Percentiles rank a stretch among this genome's conserved stretches.
Conservation (phyloP, 345 rosid species). For the Cochlearia excelsa region DNA sequence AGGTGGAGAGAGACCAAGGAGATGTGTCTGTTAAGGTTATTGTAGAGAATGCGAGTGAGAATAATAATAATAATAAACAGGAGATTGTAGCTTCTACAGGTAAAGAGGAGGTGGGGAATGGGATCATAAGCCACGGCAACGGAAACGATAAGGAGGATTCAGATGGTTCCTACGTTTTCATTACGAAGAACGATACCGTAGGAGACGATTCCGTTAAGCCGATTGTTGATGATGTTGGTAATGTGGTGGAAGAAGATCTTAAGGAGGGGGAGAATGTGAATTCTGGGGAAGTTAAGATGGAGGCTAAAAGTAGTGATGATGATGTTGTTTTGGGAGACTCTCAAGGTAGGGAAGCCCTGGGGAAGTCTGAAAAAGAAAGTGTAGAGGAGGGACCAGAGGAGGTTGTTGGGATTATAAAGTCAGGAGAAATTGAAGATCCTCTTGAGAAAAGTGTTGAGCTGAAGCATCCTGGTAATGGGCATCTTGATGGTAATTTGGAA, state of each 20-base stretch:
- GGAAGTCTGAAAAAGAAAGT: constrained; percentile 8
- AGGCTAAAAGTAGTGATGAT: constrained; percentile 16
- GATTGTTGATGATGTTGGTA: constrained; percentile 11
- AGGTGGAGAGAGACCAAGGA: constrained; percentile 42
- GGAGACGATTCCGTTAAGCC: constrained; percentile 35
- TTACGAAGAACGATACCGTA: constrained; percentile 38
- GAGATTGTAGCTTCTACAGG: constrained; percentile 28
- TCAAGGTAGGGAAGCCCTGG: constrained; percentile 26
- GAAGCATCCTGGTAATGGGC: constrained; percentile 20
- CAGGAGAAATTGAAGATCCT: constrained; percentile 13
- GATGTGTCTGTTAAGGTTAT: constrained; percentile 41
- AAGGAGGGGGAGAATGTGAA: constrained; percentile 13
- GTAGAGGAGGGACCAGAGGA: constrained; percentile 15
- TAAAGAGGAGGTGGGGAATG: constrained; percentile 42
- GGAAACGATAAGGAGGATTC: constrained; percentile 40
- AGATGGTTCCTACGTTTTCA: constrained; percentile 43
- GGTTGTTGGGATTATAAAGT: constrained; percentile 21
- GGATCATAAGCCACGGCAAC: constrained; percentile 31
- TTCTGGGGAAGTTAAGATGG: constrained; percentile 26
- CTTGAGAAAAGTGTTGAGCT: constrained; percentile 12
- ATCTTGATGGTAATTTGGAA: constrained; percentile 27
- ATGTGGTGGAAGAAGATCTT: constrained; percentile 24
- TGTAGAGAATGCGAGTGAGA: constrained; percentile 32
- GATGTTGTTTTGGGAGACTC: constrained; percentile 13
- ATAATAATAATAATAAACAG: not conserved